phyloP scores from a whole-genome alignment of 2,329 filamentous ascomycete species.

The Neonectria magnoliae region DNA sequence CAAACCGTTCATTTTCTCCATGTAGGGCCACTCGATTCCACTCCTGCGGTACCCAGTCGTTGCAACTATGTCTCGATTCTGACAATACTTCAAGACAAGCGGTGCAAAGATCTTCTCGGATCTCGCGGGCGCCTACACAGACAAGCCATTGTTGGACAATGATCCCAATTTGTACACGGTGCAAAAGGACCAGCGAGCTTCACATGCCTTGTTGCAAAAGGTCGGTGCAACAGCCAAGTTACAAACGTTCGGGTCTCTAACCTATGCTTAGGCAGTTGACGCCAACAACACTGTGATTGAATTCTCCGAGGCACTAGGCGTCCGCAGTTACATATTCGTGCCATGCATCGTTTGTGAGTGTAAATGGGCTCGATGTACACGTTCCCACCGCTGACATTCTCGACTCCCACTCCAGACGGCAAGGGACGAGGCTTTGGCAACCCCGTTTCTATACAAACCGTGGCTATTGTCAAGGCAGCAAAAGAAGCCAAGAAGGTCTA shows the following conservation, averaged over 20 bases:
- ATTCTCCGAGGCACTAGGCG: slow-evolving; percentile 51
- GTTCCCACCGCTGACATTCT: not conserved
- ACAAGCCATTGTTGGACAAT: slow-evolving; percentile 54
- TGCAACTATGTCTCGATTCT: not conserved
- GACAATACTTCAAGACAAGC: slow-evolving; percentile 48
- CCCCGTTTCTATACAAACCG: slow-evolving; percentile 24
- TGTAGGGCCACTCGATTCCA: not conserved
- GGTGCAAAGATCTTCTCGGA: slow-evolving; percentile 64
- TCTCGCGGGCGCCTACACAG: slow-evolving; percentile 55
- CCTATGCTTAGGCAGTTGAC: slow-evolving; percentile 46
- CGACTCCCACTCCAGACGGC: slow-evolving; percentile 10
- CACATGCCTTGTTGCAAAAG: not conserved
- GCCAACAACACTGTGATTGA: slow-evolving; percentile 58
- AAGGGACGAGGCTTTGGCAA: slow-evolving; percentile 24
- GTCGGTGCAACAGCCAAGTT: not conserved
- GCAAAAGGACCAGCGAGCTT: not conserved
- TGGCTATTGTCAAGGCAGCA: slow-evolving; percentile 22
- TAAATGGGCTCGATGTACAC: too few relatives aligned
- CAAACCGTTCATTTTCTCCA: slow-evolving; percentile 21
- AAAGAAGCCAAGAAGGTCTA: slow-evolving; percentile 16
- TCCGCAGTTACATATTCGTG: slow-evolving; percentile 61
- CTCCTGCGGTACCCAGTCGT: not conserved
- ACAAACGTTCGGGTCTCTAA: not conserved
- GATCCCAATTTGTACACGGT: slow-evolving; percentile 40
- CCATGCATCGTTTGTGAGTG: slow-evolving; percentile 61